Evolutionary conservation across 2,329 filamentous ascomycete species (phyloP).

Genomic region (Chalaropsis thielavioides): DNA sequence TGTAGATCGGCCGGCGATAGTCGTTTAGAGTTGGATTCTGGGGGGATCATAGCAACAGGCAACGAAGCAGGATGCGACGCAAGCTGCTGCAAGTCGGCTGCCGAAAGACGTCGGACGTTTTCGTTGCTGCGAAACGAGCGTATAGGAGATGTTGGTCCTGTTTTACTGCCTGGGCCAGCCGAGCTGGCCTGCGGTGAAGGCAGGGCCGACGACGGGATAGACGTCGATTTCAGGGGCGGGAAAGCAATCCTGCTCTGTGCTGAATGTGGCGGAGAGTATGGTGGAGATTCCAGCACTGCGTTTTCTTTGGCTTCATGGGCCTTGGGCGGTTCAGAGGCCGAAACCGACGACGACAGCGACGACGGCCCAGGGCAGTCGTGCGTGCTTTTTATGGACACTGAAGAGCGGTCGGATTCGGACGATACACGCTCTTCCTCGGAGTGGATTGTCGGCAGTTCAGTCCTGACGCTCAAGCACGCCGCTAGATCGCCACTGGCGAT

Average conservation of each 20-base stretch:
- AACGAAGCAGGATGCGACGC: conserved; percentile 43
- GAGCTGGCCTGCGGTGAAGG: not conserved
- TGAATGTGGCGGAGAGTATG: not conserved
- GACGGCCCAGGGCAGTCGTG: not conserved
- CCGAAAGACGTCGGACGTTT: conserved; percentile 40
- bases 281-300: not conserved
- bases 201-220: not conserved
- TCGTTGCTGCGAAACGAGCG: conserved; percentile 24
- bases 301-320: not conserved
- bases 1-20: conserved; percentile 18
- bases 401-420: conserved; percentile 8
- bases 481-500: not conserved
- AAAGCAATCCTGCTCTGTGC: not conserved
- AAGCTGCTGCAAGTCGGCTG: conserved; percentile 44
- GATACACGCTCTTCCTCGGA: conserved; percentile 9
- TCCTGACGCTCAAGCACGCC: not conserved
- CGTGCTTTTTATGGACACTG: not conserved
- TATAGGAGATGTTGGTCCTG: not conserved
- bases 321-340: not conserved
- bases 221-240: not conserved
- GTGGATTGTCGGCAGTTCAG: conserved; percentile 2
- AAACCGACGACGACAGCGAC: not conserved
- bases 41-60: conserved; percentile 31
- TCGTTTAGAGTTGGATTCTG: conserved; percentile 23
- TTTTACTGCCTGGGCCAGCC: not conserved